Evolutionary conservation across 176 grass and related monocot genomes (phyloP).

Genomic region (Eleusine indica): DNA sequence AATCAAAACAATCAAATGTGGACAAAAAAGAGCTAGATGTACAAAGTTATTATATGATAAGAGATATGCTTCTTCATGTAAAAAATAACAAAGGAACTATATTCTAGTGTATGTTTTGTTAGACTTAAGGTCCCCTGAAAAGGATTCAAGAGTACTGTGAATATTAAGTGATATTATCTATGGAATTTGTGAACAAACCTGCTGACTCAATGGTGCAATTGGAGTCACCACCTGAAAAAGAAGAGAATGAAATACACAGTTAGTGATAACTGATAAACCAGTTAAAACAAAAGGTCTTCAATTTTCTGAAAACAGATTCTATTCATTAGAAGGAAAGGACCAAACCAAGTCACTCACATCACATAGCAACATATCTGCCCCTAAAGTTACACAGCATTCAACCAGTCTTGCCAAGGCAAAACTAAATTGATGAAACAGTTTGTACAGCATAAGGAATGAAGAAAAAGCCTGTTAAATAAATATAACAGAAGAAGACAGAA

Average conservation of each 20-base stretch:
- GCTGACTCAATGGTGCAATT: constrained; percentile 95
- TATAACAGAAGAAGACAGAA: not conserved
- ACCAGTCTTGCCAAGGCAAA: not conserved
- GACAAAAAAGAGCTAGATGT: not conserved
- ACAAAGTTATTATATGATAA: too few relatives aligned
- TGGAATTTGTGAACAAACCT: constrained; percentile 63
- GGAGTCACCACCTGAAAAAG: constrained; percentile 95
- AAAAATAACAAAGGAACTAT: not conserved
- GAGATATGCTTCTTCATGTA: too few relatives aligned
- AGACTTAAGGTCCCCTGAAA: constrained; percentile 4
- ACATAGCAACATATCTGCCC: not conserved
- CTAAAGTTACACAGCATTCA: constrained; percentile 12
- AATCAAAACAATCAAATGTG: not conserved
- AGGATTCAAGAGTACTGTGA: not conserved
- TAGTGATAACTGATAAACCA: constrained; percentile 15
- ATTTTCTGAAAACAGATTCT: not conserved
- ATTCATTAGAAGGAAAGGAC: not conserved
- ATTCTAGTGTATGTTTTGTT: not conserved
- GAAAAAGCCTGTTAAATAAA: not conserved
- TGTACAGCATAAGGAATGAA: not conserved
- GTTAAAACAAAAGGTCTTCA: not conserved
- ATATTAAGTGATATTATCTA: not conserved
- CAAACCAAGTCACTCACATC: not conserved
- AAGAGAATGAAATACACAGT: constrained; percentile 23
- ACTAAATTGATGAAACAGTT: not conserved